Conservation (phyloP, 108 stramenopile species). For the Schizochytrium sp. region DNA sequence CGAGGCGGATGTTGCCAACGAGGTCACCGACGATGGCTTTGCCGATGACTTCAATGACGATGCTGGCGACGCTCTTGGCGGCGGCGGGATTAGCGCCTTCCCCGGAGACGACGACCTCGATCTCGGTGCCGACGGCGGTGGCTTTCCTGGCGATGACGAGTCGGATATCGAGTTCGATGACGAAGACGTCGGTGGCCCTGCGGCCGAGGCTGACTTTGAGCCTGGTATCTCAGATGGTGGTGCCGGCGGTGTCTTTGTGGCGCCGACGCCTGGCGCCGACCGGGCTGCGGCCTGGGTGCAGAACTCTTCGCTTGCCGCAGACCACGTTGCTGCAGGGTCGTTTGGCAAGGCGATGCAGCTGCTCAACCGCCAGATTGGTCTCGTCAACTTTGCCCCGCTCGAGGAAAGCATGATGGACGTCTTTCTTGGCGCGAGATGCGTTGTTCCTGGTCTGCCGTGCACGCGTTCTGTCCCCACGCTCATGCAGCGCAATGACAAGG, state of each 20-base stretch:
- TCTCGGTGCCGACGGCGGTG: constrained; percentile 8
- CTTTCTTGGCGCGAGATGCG: constrained; percentile 71
- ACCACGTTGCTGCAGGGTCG: constrained; percentile 90
- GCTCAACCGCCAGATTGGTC: constrained; percentile 92
- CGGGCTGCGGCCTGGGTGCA: constrained; percentile 73
- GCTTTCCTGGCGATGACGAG: not conserved
- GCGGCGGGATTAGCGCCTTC: not conserved
- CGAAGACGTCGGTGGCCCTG: not conserved
- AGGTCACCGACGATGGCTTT: constrained; percentile 17
- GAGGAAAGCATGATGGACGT: constrained; percentile 59
- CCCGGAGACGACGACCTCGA: constrained; percentile 23
- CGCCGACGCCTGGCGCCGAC: constrained; percentile 70
- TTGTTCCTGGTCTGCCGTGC: constrained; percentile 61
- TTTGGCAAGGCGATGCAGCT: constrained; percentile 88
- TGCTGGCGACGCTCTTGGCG: not conserved
- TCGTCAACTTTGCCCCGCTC: constrained; percentile 76
- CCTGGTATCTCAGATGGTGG: not conserved
- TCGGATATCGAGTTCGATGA: not conserved
- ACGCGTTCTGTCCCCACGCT: constrained; percentile 50
- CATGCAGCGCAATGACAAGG: constrained; percentile 69
- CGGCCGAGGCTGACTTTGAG: constrained; percentile 30
- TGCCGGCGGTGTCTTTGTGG: constrained; percentile 56
- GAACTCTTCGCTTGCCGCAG: constrained; percentile 80
- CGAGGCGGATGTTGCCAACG: not conserved
- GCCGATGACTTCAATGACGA: not conserved